phyloP scores from a whole-genome alignment of 495 filamentous ascomycete species.

The Cetradonia linearis region DNA sequence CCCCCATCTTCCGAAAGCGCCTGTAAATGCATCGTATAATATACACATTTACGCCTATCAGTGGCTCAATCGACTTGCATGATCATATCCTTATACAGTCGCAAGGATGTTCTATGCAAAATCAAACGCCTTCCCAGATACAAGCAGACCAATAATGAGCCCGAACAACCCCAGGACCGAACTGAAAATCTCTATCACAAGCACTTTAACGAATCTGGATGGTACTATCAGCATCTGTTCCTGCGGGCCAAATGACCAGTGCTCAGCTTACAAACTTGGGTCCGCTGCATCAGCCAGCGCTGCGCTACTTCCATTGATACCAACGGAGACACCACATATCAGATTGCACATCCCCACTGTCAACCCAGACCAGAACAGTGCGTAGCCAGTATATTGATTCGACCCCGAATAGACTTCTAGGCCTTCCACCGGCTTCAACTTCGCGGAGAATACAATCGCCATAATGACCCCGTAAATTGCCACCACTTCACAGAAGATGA shows the following conservation, averaged over 20 bases:
- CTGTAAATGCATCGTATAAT: neutral
- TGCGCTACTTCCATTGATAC: conserved; percentile 95
- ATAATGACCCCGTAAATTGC: conserved; percentile 99
- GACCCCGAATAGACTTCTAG: conserved; percentile 49
- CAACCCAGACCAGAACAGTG: conserved; percentile 89
- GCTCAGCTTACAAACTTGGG: conserved; percentile 63
- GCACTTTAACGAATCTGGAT: conserved; percentile 88
- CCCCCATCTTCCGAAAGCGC: neutral
- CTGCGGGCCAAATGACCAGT: conserved; percentile 3
- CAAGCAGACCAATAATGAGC: conserved; percentile 83
- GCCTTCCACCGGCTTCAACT: conserved; percentile 49
- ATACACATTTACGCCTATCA: neutral
- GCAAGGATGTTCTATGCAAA: conserved; percentile 38
- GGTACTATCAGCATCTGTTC: conserved; percentile 21
- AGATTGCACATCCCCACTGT: conserved; percentile 93
- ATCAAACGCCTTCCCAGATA: conserved; percentile 68
- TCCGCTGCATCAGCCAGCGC: conserved; percentile 95
- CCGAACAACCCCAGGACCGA: conserved; percentile 97
- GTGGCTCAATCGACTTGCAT: neutral
- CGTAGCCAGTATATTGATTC: conserved; percentile 87
- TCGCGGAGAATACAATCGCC: conserved; percentile 93
- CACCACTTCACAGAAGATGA: conserved; percentile 99
- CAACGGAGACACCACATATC: conserved; percentile 91
- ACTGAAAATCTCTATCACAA: conserved; percentile 99
- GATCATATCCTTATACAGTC: neutral